phyloP scores from a whole-genome alignment of 1,284 basidiomycete species.

The Cronartium ribicola region DNA sequence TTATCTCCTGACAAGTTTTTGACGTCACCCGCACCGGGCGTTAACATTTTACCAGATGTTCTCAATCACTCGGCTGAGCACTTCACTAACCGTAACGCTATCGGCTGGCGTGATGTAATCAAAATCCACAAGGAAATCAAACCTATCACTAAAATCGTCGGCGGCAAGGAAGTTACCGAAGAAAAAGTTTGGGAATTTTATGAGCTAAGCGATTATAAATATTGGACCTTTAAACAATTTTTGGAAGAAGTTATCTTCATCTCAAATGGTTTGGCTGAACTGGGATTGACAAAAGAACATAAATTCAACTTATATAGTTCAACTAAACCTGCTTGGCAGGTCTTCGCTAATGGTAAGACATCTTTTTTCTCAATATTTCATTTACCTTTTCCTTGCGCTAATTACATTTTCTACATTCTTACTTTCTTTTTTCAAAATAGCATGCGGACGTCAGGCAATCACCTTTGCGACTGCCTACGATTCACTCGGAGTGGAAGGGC shows the following conservation, averaged over 20 bases:
- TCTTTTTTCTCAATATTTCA: conserved; percentile 44
- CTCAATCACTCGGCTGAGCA: conserved; percentile 68
- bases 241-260: conserved; percentile 63
- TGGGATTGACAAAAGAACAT: conserved; percentile 66
- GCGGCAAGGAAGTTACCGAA: conserved; percentile 75
- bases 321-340: conserved; percentile 70
- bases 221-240: conserved; percentile 67
- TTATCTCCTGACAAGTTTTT: conserved; percentile 66
- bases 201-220: conserved; percentile 82
- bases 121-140: conserved; percentile 79
- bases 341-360: conserved; percentile 64
- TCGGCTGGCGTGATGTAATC: conserved; percentile 75
- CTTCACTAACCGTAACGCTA: conserved; percentile 66
- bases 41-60: conserved; percentile 78
- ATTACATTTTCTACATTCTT: not conserved
- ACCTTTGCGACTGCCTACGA: conserved; percentile 94
- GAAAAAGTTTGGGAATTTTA: conserved; percentile 95
- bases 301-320: conserved; percentile 88
- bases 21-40: conserved; percentile 69
- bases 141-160: conserved; percentile 63
- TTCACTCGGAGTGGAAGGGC: conserved; percentile 72
- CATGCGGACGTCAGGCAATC: conserved; percentile 69
- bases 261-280: conserved; percentile 67
- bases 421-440: conserved; percentile 48
- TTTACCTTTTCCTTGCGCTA: too few relatives aligned